phyloP scores from a whole-genome alignment of 306 rosid genomes.

The Lithocarpus polystachyus region DNA sequence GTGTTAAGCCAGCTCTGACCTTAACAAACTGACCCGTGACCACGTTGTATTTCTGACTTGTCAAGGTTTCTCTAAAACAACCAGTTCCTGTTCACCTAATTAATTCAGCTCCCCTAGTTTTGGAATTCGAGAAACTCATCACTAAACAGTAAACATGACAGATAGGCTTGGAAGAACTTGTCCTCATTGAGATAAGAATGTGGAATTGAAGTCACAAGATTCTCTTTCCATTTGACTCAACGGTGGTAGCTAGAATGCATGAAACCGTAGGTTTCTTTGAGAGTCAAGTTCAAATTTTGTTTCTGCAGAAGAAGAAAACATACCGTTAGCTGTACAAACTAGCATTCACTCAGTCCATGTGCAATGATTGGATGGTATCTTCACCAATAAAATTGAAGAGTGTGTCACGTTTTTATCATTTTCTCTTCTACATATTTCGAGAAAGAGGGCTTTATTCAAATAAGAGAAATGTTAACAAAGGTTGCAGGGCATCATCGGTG shows the following conservation, averaged over 20 bases:
- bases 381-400: background rate
- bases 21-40: background rate
- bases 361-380: background rate
- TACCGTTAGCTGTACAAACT: background rate
- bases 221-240: background rate
- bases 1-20: background rate
- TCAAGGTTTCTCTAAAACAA: background rate
- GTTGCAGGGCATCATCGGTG: accelerated
- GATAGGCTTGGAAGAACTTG: constrained; percentile 4
- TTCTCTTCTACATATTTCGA: too few species aligned
- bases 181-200: background rate
- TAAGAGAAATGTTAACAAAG: too few species aligned
- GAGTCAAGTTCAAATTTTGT: background rate
- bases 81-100: background rate
- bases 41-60: background rate
- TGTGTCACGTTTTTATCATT: constrained; percentile 10
- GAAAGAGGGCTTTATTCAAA: too few species aligned
- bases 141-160: constrained; percentile 3
- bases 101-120: background rate
- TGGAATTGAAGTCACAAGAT: constrained; percentile 20
- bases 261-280: background rate
- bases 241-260: background rate
- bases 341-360: constrained; percentile 17
- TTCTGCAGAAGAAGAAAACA: background rate
- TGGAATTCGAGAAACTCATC: background rate